Evolutionary conservation across 192 early-diverging fungal species (phyloP).

Genomic region (Pilobolus umbonatus): DNA sequence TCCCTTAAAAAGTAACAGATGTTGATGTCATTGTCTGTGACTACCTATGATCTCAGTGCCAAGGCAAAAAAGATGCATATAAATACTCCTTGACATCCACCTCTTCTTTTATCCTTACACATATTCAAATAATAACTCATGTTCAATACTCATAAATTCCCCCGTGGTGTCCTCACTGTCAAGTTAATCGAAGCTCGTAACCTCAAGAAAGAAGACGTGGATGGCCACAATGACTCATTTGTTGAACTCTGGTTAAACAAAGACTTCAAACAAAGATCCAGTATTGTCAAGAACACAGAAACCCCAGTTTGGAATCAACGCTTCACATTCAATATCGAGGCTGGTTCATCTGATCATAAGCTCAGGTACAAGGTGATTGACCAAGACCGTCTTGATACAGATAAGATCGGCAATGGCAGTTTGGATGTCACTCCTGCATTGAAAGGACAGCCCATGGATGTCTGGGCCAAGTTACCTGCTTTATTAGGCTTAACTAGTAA

Average conservation of each 20-base stretch:
- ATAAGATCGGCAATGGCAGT: conserved; percentile 32
- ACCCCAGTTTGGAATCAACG: conserved; percentile 25
- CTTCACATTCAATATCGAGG: conserved; percentile 18
- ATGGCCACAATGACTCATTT: conserved; percentile 21
- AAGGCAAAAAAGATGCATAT: too few relatives aligned
- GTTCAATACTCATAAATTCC: conserved; percentile 7
- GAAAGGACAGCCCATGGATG: conserved; percentile 11
- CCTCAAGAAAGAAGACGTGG: conserved; percentile 18
- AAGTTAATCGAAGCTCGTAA: conserved; percentile 22
- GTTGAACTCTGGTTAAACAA: conserved; percentile 25
- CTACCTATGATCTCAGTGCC: too few relatives aligned
- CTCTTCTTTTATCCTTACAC: too few relatives aligned
- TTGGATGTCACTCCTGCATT: conserved; percentile 24
- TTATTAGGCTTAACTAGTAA: conserved; percentile 31
- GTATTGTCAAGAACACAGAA: conserved; percentile 5
- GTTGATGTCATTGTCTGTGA: too few relatives aligned
- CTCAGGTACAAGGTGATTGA: conserved; percentile 35
- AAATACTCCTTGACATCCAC: too few relatives aligned
- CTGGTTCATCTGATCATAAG: conserved; percentile 18
- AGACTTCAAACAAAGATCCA: conserved; percentile 21
- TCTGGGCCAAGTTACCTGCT: conserved; percentile 30
- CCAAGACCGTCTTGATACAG: conserved; percentile 28
- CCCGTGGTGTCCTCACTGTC: conserved; percentile 14
- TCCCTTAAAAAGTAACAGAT: too few relatives aligned
- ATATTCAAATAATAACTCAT: too few relatives aligned